phyloP scores from a whole-genome alignment of 192 early-diverging fungal species.

The Umbelopsis vinacea region DNA sequence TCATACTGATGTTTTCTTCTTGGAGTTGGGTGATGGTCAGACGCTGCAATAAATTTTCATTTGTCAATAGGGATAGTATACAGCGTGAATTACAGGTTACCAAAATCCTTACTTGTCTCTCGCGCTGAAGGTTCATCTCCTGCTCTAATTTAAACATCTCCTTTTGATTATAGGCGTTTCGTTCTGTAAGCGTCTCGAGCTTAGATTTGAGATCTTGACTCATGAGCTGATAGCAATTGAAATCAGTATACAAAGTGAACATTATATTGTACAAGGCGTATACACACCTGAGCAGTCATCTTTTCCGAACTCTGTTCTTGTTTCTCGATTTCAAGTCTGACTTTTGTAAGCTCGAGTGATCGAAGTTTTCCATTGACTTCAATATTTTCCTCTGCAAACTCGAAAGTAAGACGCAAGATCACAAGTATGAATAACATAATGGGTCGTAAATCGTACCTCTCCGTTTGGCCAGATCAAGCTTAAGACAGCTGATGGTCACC shows the following conservation, averaged over 20 bases:
- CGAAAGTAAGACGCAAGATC: not conserved
- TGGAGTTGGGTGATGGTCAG: conserved; percentile 4
- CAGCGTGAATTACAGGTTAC: not conserved
- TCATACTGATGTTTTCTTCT: conserved; percentile 15
- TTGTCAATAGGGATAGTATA: not conserved
- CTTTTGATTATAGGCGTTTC: conserved; percentile 13
- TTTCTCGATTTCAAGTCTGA: conserved; percentile 13
- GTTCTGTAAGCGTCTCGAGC: conserved; percentile 12
- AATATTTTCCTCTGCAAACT: not conserved
- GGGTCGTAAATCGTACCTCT: not conserved
- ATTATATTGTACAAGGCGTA: not conserved
- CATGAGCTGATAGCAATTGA: not conserved
- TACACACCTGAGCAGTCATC: conserved; percentile 13
- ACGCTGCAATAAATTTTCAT: not conserved
- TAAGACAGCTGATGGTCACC: not conserved
- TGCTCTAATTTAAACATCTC: conserved; percentile 22
- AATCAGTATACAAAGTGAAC: not conserved
- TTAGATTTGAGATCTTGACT: conserved; percentile 13
- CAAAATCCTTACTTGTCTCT: not conserved
- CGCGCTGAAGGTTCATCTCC: conserved; percentile 9
- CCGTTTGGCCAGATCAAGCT: conserved; percentile 6
- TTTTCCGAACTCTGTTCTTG: conserved; percentile 17
- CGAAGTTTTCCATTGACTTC: conserved; percentile 12
- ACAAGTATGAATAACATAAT: not conserved
- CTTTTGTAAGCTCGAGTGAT: not conserved